Percentiles rank a stretch among this genome's conserved stretches.
phyloP scores from a whole-genome alignment of 257 asterid genomes.

The Eucommia ulmoides region DNA sequence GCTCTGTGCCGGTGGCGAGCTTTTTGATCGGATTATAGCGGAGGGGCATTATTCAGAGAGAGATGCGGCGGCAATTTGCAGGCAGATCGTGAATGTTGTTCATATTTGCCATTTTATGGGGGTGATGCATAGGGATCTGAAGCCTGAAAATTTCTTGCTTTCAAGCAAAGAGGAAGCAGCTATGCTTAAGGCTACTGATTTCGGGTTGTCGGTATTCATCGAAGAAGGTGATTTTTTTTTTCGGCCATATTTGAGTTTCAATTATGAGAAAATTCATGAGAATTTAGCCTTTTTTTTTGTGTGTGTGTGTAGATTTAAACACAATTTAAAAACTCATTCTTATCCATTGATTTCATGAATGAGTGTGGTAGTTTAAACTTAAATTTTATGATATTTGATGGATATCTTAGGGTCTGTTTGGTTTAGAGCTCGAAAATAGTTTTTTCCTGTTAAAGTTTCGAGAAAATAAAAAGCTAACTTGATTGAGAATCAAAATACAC shows the following conservation, averaged over 20 bases:
- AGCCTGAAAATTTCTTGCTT: conserved; percentile 64
- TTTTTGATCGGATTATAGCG: conserved; percentile 54
- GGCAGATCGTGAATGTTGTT: conserved; percentile 69
- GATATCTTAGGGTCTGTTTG: no score
- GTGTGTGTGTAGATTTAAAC: no score
- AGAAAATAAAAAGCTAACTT: no score
- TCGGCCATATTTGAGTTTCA: background rate
- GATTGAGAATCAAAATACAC: no score
- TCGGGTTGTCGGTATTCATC: conserved; percentile 59
- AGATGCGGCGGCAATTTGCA: conserved; percentile 47
- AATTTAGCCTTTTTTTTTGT: no score
- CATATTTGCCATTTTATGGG: conserved; percentile 74
- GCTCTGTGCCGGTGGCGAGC: conserved; percentile 60
- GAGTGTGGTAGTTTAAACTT: no score
- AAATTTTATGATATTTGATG: no score
- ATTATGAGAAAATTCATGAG: no score
- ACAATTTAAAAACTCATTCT: no score
- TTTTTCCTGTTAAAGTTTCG: no score
- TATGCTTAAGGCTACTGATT: conserved; percentile 55
- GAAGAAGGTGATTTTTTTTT: conserved; percentile 37
- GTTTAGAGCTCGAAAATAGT: no score
- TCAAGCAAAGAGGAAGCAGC: conserved; percentile 45
- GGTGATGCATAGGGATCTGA: conserved; percentile 67
- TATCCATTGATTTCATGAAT: no score
- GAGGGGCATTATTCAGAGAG: conserved; percentile 56